A percentile compares a stretch with the other conserved stretches of the same genome.
Conservation (phyloP, 169 alveolate species). For the Plasmodium adleri region DNA sequence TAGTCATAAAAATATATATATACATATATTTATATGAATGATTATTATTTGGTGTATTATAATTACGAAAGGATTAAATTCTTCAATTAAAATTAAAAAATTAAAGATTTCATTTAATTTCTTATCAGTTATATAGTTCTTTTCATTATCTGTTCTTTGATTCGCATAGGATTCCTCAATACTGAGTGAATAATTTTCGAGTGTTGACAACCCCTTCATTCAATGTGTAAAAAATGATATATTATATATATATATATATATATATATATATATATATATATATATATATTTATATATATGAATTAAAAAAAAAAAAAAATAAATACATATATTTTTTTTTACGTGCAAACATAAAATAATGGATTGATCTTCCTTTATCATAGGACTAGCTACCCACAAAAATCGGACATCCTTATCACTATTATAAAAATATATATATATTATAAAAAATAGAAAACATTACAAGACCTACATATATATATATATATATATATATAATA, state of each 20-base stretch:
- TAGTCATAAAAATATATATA: neutral
- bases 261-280: neutral
- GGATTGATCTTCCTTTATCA: constrained; percentile 45
- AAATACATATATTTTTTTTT: neutral
- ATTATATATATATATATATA: neutral
- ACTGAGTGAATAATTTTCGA: constrained; percentile 50
- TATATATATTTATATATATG: neutral
- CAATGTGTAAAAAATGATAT: neutral
- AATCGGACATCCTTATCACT: constrained; percentile 75
- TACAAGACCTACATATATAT: too few species aligned
- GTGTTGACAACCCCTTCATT: constrained; percentile 66
- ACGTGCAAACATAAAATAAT: constrained; percentile 60
- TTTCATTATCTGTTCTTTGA: neutral
- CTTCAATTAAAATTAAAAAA: constrained; percentile 60
- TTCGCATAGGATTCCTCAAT: constrained; percentile 18
- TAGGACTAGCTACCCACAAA: constrained; percentile 67
- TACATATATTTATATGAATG: neutral
- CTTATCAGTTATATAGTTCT: neutral
- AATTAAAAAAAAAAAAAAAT: neutral
- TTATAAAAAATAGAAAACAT: too few species aligned
- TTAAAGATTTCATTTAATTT: constrained; percentile 42
- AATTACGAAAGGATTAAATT: constrained; percentile 67
- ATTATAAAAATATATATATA: neutral
- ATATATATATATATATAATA: too few species aligned
- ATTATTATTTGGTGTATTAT: neutral